These are phyloP conservation scores for Irpex sp. DNA, from an alignment of 1,284 basidiomycete genomes.

Conservation along the genomic window DNA sequence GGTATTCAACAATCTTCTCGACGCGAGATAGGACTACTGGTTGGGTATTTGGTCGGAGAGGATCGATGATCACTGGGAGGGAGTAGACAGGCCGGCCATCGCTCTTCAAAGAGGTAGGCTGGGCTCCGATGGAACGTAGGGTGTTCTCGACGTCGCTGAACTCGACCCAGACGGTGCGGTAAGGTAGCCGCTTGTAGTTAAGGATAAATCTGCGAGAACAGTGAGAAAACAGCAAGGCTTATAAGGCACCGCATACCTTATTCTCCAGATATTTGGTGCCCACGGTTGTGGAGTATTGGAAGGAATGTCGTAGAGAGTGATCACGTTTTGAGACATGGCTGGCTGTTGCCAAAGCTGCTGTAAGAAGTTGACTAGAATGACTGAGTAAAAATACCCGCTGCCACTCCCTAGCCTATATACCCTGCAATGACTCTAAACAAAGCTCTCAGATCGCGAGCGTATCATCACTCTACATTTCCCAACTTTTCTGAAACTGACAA, in stretches of 20 bases:
- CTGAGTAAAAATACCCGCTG: background rate
- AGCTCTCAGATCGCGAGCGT: background rate
- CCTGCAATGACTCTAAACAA: background rate
- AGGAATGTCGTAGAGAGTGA: conserved; percentile 64
- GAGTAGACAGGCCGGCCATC: conserved; percentile 63
- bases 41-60: conserved; percentile 28
- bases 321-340: conserved; percentile 40
- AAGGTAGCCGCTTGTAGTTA: conserved; percentile 67
- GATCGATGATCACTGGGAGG: conserved; percentile 60
- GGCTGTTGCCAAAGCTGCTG: background rate
- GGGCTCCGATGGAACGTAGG: conserved; percentile 54
- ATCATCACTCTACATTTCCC: background rate
- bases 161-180: conserved; percentile 67
- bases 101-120: conserved; percentile 44
- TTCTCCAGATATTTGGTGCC: conserved; percentile 71
- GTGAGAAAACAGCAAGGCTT: conserved; percentile 3
- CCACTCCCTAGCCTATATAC: background rate
- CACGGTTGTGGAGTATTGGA: conserved; percentile 60
- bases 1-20: conserved; percentile 64
- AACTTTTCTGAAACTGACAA: background rate
- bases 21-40: conserved; percentile 52
- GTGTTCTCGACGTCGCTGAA: conserved; percentile 63
- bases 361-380: background rate
- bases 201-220: conserved; percentile 53
- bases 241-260: conserved; percentile 25